A percentile compares a stretch with the other conserved stretches of the same genome.
Conservation (phyloP, 768 basidiomycete genomes). For the Rhodosporidiobolus sp. region DNA sequence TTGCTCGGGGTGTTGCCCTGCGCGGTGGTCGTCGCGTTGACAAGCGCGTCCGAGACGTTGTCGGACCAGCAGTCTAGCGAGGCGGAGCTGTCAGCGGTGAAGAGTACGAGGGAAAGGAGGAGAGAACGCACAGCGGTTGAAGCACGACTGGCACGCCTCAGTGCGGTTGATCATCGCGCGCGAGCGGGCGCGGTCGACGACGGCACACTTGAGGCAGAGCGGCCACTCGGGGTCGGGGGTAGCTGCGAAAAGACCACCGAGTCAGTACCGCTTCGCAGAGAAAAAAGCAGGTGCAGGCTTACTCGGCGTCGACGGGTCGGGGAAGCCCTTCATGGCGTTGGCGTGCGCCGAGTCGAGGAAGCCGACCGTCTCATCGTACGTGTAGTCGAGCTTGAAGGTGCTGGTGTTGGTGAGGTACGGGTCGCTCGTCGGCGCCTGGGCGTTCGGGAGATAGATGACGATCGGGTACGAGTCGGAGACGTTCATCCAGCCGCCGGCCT, state of each 20-base stretch:
- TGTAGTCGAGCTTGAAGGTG: constrained; percentile 52
- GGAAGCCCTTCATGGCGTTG: constrained; percentile 62
- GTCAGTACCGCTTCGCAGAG: too few relatives aligned
- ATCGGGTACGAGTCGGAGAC: constrained; percentile 57
- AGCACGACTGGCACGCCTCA: constrained; percentile 6
- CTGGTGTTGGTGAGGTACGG: constrained; percentile 44
- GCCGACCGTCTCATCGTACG: constrained; percentile 55
- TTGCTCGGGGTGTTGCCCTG: not conserved
- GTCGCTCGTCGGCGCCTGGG: constrained; percentile 52
- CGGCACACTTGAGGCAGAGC: constrained; percentile 68
- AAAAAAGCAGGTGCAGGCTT: too few relatives aligned
- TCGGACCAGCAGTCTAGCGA: constrained; percentile 38
- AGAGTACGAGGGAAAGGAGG: not conserved
- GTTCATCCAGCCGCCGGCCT: constrained; percentile 4
- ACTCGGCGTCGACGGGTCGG: constrained; percentile 54
- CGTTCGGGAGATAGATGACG: constrained; percentile 71
- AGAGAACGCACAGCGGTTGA: constrained; percentile 24
- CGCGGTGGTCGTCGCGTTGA: constrained; percentile 20
- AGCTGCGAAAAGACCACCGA: too few relatives aligned
- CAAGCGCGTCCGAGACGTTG: constrained; percentile 4
- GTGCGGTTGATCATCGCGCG: constrained; percentile 10
- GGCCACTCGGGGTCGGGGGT: constrained; percentile 62
- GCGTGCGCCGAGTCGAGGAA: constrained; percentile 63
- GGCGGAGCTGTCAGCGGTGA: not conserved
- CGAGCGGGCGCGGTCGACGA: constrained; percentile 56